phyloP scores from a whole-genome alignment of 345 rosid species.

The Linum trigynum region DNA sequence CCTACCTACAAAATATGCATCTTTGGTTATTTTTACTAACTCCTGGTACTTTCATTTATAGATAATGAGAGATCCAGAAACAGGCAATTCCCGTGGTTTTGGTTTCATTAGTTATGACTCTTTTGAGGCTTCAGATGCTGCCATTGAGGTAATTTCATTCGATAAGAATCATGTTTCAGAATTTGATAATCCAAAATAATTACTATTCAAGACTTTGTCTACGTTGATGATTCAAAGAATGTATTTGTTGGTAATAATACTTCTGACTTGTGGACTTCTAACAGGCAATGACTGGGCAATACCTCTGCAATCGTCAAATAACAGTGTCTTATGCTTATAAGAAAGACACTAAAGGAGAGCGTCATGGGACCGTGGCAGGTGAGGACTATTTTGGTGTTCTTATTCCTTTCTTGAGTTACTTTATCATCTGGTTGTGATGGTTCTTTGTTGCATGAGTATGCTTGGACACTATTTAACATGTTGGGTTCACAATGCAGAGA shows the following conservation, averaged over 20 bases:
- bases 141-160: constrained; percentile 62
- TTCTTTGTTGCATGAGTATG: not conserved
- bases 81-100: constrained; percentile 94
- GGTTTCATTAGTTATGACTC: constrained; percentile 99
- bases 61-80: constrained; percentile 99
- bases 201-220: not conserved
- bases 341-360: constrained; percentile 99
- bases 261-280: not conserved
- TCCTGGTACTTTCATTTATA: constrained; percentile 17
- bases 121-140: constrained; percentile 97
- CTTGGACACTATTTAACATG: not conserved
- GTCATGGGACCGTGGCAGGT: constrained; percentile 99
- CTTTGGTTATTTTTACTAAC: constrained; percentile 12
- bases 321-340: constrained; percentile 95
- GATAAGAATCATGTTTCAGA: not conserved
- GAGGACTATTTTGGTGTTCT: constrained; percentile 12
- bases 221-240: constrained; percentile 5
- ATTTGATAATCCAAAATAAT: no score
- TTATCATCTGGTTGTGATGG: not conserved
- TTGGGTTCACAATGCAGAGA: constrained; percentile 43
- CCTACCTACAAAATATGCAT: not conserved
- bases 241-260: not conserved
- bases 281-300: constrained; percentile 96
- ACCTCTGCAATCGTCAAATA: constrained; percentile 91
- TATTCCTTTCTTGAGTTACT: no score